Base-by-base conservation (phyloP, 257 asterid genomes). In the Solanum bulbocastanum region DNA sequence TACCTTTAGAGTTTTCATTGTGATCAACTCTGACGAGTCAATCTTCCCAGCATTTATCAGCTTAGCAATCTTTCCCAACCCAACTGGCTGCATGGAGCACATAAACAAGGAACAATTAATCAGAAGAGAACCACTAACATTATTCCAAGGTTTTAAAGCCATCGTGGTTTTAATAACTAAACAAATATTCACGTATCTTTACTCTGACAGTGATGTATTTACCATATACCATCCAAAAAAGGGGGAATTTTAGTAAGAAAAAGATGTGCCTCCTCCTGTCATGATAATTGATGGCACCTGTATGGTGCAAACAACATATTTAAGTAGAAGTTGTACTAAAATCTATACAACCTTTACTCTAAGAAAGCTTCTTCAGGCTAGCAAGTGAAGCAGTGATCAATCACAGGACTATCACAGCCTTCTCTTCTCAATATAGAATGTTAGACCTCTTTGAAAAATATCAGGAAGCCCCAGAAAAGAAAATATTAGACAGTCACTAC, bases 1-100 rank as follows among this genome's bases (percentile, higher is more conserved):
- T 88, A 92, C 99, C 97, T 97, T 96, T 76, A 96, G 98, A 82
- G 95, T 96, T 93, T 95, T 97, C 99, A 95, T 96, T 33, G 98
- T 96, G 90, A 96, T 97, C 91, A 97, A 90, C 90, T 95, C 99
- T 75, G 99, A 97, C 33, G 99, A 97, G 90, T 97, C 99, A 78
- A 96, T 97, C 90, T 95, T 93, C 92, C 98, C 98, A 36, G 96
- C 97, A 93, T 97, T 97, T 88, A 97, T 97, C 83, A 95, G 95
- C 89, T 92, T 94, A 46, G 98, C 98, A 39, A 96, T 95, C 93
- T 96, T 97, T 84, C 98, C 99, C 75, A 96, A 87, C 49, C 99
- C 99, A 85, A 94, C 98, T 52, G 99, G 99, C 99, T 97, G 98
- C 87, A 83, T 49, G 60, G 36, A 78, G 62, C 84, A 25, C 9